Conservation (phyloP, 305 asterid species). For the Plantago coronopus region DNA sequence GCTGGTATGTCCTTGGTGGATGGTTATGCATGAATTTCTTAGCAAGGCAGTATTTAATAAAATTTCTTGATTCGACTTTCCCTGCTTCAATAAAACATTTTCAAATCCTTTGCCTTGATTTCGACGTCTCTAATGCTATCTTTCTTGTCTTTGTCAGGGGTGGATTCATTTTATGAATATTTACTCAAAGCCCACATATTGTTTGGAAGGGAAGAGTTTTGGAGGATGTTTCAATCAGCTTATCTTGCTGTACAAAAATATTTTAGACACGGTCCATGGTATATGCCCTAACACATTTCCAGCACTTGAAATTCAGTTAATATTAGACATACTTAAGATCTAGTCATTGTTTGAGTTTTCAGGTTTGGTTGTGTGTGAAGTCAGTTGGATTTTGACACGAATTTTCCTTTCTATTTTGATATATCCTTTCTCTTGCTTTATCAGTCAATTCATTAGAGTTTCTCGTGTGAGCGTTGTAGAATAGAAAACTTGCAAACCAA, state of each 20-base stretch:
- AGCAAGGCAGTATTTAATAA: not conserved
- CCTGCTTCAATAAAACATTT: slow-evolving; percentile 1
- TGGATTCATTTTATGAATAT: slow-evolving; percentile 94
- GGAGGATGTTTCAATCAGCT: slow-evolving; percentile 96
- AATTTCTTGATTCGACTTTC: not conserved
- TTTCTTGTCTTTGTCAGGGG: slow-evolving; percentile 50
- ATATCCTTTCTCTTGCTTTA: not conserved
- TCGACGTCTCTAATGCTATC: slow-evolving; percentile 15
- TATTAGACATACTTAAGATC: slow-evolving; percentile 9
- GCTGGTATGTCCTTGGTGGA: slow-evolving; percentile 55
- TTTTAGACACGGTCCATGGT: slow-evolving; percentile 92
- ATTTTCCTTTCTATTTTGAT: not conserved
- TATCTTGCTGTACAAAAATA: slow-evolving; percentile 81
- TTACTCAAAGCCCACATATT: slow-evolving; percentile 85
- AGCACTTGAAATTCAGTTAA: not conserved
- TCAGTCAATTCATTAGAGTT: no score
- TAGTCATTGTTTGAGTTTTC: slow-evolving; percentile 18
- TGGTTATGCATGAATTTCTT: slow-evolving; percentile 4
- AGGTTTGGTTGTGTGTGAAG: not conserved
- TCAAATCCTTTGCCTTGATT: slow-evolving; percentile 1
- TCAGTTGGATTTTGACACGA: not conserved
- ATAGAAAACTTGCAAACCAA: no score
- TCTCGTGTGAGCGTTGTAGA: no score
- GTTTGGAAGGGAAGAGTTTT: slow-evolving; percentile 85
- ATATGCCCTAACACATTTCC: slow-evolving; percentile 22